These are phyloP conservation scores for Fusarium keratoplasticum DNA, from an alignment of 2,329 filamentous ascomycete species.

Conservation along the genomic window DNA sequence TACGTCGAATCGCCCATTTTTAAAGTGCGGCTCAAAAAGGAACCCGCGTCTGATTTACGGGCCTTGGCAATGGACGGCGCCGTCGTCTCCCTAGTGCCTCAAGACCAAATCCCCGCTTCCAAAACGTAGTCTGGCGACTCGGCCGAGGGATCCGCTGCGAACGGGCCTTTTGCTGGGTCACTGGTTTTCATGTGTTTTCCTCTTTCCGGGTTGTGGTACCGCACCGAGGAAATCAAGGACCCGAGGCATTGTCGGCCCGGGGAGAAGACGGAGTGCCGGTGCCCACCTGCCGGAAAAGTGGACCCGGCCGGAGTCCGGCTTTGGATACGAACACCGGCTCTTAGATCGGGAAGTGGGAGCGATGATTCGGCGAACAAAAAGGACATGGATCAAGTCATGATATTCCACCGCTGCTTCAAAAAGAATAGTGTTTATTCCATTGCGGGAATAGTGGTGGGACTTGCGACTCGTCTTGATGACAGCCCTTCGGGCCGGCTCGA, in stretches of 20 bases:
- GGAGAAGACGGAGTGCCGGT: not conserved
- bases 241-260: not conserved
- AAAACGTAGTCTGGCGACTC: not conserved
- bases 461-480: not conserved
- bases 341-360: not conserved
- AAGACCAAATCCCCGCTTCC: not conserved
- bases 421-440: not conserved
- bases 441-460: not conserved
- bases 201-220: not conserved
- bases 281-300: not conserved
- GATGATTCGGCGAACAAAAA: not conserved
- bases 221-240: not conserved
- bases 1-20: not conserved
- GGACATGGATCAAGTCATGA: not conserved
- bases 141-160: slow-evolving; percentile 1
- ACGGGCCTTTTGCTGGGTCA: not conserved
- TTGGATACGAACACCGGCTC: not conserved
- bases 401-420: not conserved
- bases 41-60: slow-evolving; percentile 1
- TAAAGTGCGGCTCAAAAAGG: slow-evolving; percentile 16
- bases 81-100: not conserved
- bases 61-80: slow-evolving; percentile 4
- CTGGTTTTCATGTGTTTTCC: not conserved
- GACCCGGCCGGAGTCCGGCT: not conserved
- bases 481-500: not conserved